Evolutionary conservation across 2,329 filamentous ascomycete genomes (phyloP).

Genomic region (Stylonectria norvegica): DNA sequence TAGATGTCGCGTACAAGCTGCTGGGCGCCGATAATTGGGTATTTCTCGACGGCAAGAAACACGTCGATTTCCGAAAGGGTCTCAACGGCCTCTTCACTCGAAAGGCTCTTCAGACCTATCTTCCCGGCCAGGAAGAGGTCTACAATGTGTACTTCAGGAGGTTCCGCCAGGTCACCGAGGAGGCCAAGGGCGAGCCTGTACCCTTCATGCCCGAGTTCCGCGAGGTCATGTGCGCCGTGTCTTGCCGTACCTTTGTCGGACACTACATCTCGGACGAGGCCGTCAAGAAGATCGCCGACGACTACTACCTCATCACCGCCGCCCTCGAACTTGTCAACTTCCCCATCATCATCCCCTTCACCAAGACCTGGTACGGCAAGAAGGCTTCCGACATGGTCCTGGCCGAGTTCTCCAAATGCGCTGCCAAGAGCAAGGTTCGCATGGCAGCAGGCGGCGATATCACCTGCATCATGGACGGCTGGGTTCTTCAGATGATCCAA

Average conservation of each 20-base stretch:
- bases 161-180: slow-evolving; percentile 72
- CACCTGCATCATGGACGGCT: slow-evolving; percentile 92
- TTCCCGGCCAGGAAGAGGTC: slow-evolving; percentile 88
- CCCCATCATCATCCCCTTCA: slow-evolving; percentile 91
- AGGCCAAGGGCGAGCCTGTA: slow-evolving; percentile 67
- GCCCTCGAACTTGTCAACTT: slow-evolving; percentile 98
- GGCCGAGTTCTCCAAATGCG: slow-evolving; percentile 83
- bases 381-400: slow-evolving; percentile 92
- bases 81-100: slow-evolving; percentile 93
- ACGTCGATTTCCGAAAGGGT: slow-evolving; percentile 96
- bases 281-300: slow-evolving; percentile 90
- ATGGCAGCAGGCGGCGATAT: slow-evolving; percentile 86
- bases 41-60: slow-evolving; percentile 89
- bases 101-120: slow-evolving; percentile 79
- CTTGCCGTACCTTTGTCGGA: slow-evolving; percentile 94
- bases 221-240: slow-evolving; percentile 91
- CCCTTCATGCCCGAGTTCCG: slow-evolving; percentile 92
- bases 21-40: slow-evolving; percentile 93
- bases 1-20: slow-evolving; percentile 90
- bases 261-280: slow-evolving; percentile 89
- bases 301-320: slow-evolving; percentile 95
- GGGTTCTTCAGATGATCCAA: slow-evolving; percentile 84
- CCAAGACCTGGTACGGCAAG: slow-evolving; percentile 96
- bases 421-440: slow-evolving; percentile 86
- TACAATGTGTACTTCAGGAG: slow-evolving; percentile 82